Conservation (phyloP, 176 grass and related monocot genomes). For the Triticum urartu region DNA sequence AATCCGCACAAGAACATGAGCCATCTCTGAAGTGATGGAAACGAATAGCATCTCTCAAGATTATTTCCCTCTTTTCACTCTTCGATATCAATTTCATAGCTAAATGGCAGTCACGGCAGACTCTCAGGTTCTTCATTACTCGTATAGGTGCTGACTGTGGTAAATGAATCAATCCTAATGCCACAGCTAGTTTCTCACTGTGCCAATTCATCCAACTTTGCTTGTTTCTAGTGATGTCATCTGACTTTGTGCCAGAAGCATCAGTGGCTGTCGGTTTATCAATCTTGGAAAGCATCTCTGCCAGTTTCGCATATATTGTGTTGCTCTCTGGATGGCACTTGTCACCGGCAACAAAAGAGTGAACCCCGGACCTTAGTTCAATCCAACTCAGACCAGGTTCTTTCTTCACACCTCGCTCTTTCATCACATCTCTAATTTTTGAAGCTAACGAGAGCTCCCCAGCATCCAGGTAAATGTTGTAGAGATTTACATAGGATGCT, state of each 20-base stretch:
- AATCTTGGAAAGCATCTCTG: constrained; percentile 57
- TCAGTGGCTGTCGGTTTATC: constrained; percentile 15
- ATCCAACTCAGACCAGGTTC: constrained; percentile 77
- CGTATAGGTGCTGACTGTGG: constrained; percentile 47
- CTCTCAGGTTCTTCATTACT: constrained; percentile 74
- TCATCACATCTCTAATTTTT: constrained; percentile 67
- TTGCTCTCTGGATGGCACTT: constrained; percentile 55
- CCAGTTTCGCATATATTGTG: constrained; percentile 48
- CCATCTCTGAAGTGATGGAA: constrained; percentile 47
- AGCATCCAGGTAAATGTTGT: constrained; percentile 67
- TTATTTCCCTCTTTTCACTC: constrained; percentile 52
- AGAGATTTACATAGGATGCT: constrained; percentile 59
- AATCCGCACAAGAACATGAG: constrained; percentile 44
- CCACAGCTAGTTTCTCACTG: constrained; percentile 65
- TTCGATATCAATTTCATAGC: constrained; percentile 58
- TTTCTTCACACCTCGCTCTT: constrained; percentile 72
- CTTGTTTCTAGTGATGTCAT: constrained; percentile 6
- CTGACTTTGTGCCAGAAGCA: background rate
- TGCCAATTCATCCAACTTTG: constrained; percentile 49
- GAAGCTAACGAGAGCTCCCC: constrained; percentile 44
- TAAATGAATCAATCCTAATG: constrained; percentile 58
- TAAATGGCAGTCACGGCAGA: constrained; percentile 59
- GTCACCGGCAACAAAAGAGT: constrained; percentile 68
- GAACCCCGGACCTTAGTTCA: constrained; percentile 48
- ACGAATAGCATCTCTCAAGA: constrained; percentile 42